Conservation (phyloP, 1,284 basidiomycete species). For the Malassezia restricta region DNA sequence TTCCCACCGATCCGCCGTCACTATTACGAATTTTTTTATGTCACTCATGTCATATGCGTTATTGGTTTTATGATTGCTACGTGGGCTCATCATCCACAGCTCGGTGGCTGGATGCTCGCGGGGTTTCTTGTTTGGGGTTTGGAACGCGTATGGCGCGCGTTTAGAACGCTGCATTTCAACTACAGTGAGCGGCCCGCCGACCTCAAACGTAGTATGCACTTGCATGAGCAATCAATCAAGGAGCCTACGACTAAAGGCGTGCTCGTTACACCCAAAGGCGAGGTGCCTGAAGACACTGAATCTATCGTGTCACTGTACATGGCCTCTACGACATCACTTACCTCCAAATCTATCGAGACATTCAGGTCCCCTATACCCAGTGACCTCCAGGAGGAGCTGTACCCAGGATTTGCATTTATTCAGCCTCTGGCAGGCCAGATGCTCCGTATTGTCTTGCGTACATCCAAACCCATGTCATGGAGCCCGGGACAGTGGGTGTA, state of each 20-base stretch:
- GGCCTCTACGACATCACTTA: neutral
- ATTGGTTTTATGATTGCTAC: constrained; percentile 42
- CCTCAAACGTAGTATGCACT: constrained; percentile 2
- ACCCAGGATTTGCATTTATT: constrained; percentile 60
- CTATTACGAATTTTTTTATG: constrained; percentile 67
- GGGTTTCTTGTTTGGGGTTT: constrained; percentile 58
- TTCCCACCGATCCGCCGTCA: constrained; percentile 56
- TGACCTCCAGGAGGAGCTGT: constrained; percentile 33
- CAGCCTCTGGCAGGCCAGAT: constrained; percentile 68
- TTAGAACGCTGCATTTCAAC: constrained; percentile 9
- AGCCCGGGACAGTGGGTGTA: constrained; percentile 68
- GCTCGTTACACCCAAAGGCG: neutral
- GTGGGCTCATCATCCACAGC: constrained; percentile 49
- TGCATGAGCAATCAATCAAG: neutral
- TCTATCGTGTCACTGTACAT: neutral
- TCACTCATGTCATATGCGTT: constrained; percentile 54
- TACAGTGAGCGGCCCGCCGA: neutral
- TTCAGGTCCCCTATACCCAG: constrained; percentile 30
- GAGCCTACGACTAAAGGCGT: neutral
- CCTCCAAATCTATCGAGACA: neutral
- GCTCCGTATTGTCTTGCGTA: constrained; percentile 60
- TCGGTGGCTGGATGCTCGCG: constrained; percentile 53
- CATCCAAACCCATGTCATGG: constrained; percentile 53
- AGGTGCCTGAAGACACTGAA: neutral
- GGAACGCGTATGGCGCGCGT: constrained; percentile 11